Conservation (phyloP, 2,329 filamentous ascomycete genomes). For the Botrytis deweyae region DNA sequence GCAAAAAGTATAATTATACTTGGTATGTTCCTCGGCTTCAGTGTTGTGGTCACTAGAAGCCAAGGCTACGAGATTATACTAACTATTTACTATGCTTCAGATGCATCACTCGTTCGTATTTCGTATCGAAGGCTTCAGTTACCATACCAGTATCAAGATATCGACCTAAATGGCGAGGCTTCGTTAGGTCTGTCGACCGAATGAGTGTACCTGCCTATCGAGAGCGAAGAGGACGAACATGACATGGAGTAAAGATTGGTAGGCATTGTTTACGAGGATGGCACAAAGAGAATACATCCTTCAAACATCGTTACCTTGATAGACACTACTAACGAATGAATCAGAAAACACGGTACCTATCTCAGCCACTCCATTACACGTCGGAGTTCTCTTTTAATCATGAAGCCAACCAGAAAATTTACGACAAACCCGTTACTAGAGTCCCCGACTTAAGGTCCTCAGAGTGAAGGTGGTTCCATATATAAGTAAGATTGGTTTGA, state of each 20-base stretch:
- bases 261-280: fast-evolving
- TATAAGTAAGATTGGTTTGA: no score
- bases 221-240: not conserved
- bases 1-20: not conserved
- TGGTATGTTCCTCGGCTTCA: not conserved
- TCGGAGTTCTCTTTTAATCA: no score
- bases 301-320: not conserved
- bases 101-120: not conserved
- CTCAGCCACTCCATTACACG: no score
- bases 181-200: fast-evolving
- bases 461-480: no score
- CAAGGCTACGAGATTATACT: not conserved
- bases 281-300: not conserved
- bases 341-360: no score
- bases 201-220: fast-evolving
- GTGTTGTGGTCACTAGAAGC: no score
- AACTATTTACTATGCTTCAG: not conserved
- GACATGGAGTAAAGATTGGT: not conserved
- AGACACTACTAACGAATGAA: not conserved
- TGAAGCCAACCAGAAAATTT: no score
- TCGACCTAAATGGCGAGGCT: fast-evolving
- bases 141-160: not conserved
- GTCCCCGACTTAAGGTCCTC: no score
- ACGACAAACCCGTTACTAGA: no score
- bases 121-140: no score